A percentile compares a stretch with the other conserved stretches of the same genome.
Conservation (phyloP, 225 moss, liverwort and hornwort genomes). For the Straminergon stramineum region DNA sequence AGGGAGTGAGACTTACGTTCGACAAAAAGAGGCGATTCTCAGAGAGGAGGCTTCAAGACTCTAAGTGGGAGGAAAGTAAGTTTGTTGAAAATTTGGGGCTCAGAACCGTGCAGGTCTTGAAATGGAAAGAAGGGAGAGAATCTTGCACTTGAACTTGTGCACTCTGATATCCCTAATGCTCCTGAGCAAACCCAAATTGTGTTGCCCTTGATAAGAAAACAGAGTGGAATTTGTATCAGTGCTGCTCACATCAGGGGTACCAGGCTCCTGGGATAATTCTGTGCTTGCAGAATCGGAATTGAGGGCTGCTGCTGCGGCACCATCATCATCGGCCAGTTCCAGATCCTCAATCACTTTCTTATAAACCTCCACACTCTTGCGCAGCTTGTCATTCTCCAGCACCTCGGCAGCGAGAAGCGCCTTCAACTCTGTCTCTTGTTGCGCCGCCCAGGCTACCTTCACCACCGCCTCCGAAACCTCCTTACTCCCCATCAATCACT, state of each 20-base stretch:
- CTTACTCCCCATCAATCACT: not conserved
- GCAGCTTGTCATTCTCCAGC: conserved; percentile 17
- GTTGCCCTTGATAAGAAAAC: not conserved
- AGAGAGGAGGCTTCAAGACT: not conserved
- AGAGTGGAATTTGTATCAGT: not conserved
- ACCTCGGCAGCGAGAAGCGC: conserved; percentile 11
- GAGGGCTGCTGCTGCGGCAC: not conserved
- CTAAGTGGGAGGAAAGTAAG: not conserved
- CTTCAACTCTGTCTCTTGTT: conserved; percentile 9
- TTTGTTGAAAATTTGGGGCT: not conserved
- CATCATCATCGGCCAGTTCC: not conserved
- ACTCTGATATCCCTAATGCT: not conserved
- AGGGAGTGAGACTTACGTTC: not conserved
- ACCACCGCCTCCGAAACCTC: conserved; percentile 33
- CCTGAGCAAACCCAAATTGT: not conserved
- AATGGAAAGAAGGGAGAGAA: not conserved
- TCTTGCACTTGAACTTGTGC: not conserved
- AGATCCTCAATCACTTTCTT: conserved; percentile 13
- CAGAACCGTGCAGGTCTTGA: not conserved
- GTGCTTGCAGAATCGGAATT: not conserved
- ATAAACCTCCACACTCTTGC: not conserved
- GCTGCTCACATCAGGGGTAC: conserved; percentile 13
- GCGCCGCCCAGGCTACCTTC: conserved; percentile 36
- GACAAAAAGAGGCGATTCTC: not conserved
- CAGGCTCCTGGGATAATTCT: not conserved